Base-by-base conservation (phyloP, 441 rosid species). In the Dalechampia spathulata region DNA sequence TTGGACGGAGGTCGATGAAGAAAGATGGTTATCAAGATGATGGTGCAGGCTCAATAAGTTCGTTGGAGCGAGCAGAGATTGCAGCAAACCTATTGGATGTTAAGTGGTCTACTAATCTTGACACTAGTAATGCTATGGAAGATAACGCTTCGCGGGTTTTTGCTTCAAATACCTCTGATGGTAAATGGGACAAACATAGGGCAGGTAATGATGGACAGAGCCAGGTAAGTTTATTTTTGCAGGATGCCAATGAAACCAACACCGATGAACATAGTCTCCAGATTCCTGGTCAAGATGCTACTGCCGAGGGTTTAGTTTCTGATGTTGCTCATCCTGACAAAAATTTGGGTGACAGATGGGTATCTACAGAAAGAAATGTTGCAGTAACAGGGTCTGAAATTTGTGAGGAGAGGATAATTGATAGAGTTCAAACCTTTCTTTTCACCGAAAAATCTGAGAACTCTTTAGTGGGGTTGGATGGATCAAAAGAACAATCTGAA, bases 61-160 rank as follows among this genome's bases (percentile, higher is more conserved):
- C 95, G 2, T 63, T 85, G 74, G 95, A 93, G 60, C 60, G 88
- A 40, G 98, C 98, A 42, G 90, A 91, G 78, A 62, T 83, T 53
- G 98, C 95, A n/a, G 94, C 98, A 57, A 66, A 87, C 61, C 82
- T 90, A 0, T 79, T 90, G 80, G 98, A 93, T 48, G 74, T 85
- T 66, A 79, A 75, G 52, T 93, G 99, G 99, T 89, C 97, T 52
- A 89, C 96, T 23, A 80, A 72, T 77, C 77, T 89, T 17, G 67
- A 79, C 53, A 66, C 86, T 20, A 58, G 61, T 58, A 76, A 63
- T 62, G 26, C 59, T 20, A 22, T 56, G n/a, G 80, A 83, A 73
- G 81, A n/a, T n/a, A n/a, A n/a, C n/a, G n/a, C n/a, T n/a, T n/a
- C n/a, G n/a, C n/a, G n/a, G n/a, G n/a, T n/a, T n/a, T n/a, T n/a